Base-by-base conservation (phyloP, 495 filamentous ascomycete species). In the Parathielavia appendiculata region DNA sequence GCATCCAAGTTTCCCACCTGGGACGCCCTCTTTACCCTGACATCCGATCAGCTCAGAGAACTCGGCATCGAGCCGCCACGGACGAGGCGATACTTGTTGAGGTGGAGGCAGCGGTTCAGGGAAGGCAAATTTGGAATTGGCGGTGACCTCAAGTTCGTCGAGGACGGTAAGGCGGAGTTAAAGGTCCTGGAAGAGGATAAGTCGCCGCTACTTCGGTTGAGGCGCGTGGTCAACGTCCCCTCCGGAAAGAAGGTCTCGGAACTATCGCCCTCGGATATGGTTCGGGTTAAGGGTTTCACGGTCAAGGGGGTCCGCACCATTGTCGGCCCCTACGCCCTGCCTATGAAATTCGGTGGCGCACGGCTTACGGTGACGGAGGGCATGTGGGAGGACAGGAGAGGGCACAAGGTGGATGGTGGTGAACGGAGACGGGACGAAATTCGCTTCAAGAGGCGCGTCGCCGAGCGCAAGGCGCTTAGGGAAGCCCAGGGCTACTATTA, bases 321-420 rank as follows among this genome's bases (percentile, higher is more conserved):
- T 49, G 77, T 71, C 22, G 92, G 91, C 0, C 88, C 88, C 0
- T 86, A 84, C 64, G 77, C 89, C 12, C 74, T 74, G 59, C 80
- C 80, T 1, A 63, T 90, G 12, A 87, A 88, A 76, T 81, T 83
- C 9, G 85, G 83, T 0, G 76, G 81, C 36, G 86, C 85, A 3
- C 76, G 76, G 36, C 76, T 96, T 48, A 76, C 75, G 54, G 81
- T 87, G 8, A 84, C 87, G 61, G 91, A 96, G 66, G 89, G 89
- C 5, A 85, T 95, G 79, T 96, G 92, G 91, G 91, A 95, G 75
- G 77, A 88, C 63, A 79, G 73, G 66, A 79, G 87, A 56, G 93
- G 93, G 40, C 81, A 83, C 46, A 98, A 97, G 83, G 82, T 97
- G 59, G 93, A 98, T 78, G 93, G 93, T 66, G 93, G 93, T 79